These are phyloP conservation scores for Talaromyces islandicus DNA, from an alignment of 2,329 filamentous ascomycete genomes.

Conservation along the genomic window DNA sequence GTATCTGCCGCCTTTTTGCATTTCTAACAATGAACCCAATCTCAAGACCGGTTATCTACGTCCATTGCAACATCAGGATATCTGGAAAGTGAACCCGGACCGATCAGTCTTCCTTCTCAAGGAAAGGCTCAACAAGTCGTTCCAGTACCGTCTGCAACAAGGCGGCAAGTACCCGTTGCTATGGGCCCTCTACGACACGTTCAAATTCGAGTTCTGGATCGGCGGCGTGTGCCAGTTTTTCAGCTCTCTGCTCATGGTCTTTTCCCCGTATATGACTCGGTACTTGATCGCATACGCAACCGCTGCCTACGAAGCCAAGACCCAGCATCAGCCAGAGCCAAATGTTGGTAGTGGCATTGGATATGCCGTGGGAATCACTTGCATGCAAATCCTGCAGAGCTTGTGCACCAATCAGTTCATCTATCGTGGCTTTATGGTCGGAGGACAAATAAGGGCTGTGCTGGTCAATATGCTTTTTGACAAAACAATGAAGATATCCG, in stretches of 20 bases:
- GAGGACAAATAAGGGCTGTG: constrained; percentile 73
- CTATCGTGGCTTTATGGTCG: constrained; percentile 86
- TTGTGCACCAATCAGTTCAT: constrained; percentile 84
- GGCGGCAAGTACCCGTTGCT: constrained; percentile 69
- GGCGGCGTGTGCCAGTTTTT: constrained; percentile 72
- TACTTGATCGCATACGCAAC: constrained; percentile 82
- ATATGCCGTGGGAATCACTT: constrained; percentile 73
- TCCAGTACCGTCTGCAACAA: constrained; percentile 60
- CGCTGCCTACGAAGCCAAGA: constrained; percentile 65
- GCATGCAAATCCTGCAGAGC: constrained; percentile 80
- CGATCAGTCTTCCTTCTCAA: constrained; percentile 67
- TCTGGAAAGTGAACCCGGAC: constrained; percentile 82
- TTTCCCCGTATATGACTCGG: constrained; percentile 77
- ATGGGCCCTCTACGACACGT: constrained; percentile 80
- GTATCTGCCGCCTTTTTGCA: neutral
- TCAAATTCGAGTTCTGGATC: constrained; percentile 75
- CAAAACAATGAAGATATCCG: constrained; percentile 85
- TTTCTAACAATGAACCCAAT: neutral
- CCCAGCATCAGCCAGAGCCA: constrained; percentile 51
- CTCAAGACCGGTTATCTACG: constrained; percentile 74
- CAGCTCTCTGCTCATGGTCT: constrained; percentile 67
- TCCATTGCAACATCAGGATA: constrained; percentile 73
- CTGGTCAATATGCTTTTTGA: constrained; percentile 85
- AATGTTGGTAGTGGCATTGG: constrained; percentile 71
- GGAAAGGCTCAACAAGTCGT: constrained; percentile 58